These are phyloP conservation scores for Glonium stellatum DNA, from an alignment of 495 filamentous ascomycete species.

Conservation along the genomic window DNA sequence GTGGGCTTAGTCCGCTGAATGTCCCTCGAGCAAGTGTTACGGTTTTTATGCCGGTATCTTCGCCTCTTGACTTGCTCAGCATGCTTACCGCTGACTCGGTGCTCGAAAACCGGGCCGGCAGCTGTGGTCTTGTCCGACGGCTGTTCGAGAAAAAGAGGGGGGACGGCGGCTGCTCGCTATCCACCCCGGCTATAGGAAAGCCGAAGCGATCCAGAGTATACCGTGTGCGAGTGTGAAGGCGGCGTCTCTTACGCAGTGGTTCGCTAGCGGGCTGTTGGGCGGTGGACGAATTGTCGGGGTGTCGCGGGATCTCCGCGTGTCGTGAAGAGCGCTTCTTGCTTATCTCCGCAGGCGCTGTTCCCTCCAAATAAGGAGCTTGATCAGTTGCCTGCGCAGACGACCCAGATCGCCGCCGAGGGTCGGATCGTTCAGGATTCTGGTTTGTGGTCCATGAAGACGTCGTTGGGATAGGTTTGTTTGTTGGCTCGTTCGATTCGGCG, in stretches of 20 bases:
- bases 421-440: conserved; percentile 3
- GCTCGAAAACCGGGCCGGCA: conserved; percentile 49
- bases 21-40: conserved; percentile 57
- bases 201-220: conserved; percentile 27
- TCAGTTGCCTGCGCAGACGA: background rate
- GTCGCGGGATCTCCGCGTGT: background rate
- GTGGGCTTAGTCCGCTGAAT: conserved; percentile 44
- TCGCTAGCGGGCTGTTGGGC: conserved; percentile 13
- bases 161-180: conserved; percentile 36
- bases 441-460: conserved; percentile 4
- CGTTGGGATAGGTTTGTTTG: background rate
- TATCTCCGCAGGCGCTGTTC: conserved; percentile 1
- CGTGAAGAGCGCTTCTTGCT: conserved; percentile 12
- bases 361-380: background rate
- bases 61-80: conserved; percentile 48
- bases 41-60: conserved; percentile 52
- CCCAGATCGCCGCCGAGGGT: conserved; percentile 3
- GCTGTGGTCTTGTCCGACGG: conserved; percentile 39
- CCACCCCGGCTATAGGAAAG: conserved; percentile 4
- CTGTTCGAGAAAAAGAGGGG: conserved; percentile 55
- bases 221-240: conserved; percentile 9
- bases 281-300: background rate
- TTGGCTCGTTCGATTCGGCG: background rate
- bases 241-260: conserved; percentile 27
- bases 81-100: conserved; percentile 52